Evolutionary conservation across 352 stramenopile species (phyloP).

Genomic region (Phytophthora uliginosa): DNA sequence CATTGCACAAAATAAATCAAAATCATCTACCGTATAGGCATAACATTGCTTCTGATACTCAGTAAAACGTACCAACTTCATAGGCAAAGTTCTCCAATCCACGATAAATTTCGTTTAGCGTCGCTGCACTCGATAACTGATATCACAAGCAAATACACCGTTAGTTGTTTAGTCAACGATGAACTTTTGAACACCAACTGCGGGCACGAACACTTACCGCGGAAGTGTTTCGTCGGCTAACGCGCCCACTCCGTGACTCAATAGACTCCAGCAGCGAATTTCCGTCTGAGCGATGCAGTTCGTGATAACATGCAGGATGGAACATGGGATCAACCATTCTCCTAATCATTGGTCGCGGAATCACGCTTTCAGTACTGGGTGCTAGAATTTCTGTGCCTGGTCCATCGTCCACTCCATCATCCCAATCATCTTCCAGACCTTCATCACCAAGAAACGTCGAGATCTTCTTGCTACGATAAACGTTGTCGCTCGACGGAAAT

Average conservation of each 20-base stretch:
- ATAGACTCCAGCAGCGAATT: slow-evolving; percentile 63
- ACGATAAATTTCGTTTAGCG: slow-evolving; percentile 43
- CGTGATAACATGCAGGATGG: slow-evolving; percentile 51
- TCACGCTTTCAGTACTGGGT: slow-evolving; percentile 32
- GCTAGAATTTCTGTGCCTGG: slow-evolving; percentile 24
- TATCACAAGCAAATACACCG: background rate
- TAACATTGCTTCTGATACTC: background rate
- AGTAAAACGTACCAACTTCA: slow-evolving; percentile 44
- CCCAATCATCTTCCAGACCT: slow-evolving; percentile 30
- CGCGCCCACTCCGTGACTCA: slow-evolving; percentile 38
- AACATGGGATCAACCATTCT: slow-evolving; percentile 34
- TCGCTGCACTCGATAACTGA: slow-evolving; percentile 34
- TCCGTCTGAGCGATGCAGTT: slow-evolving; percentile 44
- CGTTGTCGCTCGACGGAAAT: slow-evolving; percentile 51
- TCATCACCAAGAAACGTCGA: slow-evolving; percentile 28
- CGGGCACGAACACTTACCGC: slow-evolving; percentile 25
- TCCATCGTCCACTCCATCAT: slow-evolving; percentile 40
- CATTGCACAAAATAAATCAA: slow-evolving; percentile 13
- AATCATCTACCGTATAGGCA: background rate
- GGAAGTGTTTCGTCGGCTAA: slow-evolving; percentile 20
- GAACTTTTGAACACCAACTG: background rate
- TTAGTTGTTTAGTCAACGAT: background rate
- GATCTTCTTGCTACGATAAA: slow-evolving; percentile 55
- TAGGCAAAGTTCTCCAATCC: slow-evolving; percentile 59
- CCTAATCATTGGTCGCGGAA: slow-evolving; percentile 33